phyloP scores from a whole-genome alignment of 345 rosid genomes.

The Iberis pinnata region DNA sequence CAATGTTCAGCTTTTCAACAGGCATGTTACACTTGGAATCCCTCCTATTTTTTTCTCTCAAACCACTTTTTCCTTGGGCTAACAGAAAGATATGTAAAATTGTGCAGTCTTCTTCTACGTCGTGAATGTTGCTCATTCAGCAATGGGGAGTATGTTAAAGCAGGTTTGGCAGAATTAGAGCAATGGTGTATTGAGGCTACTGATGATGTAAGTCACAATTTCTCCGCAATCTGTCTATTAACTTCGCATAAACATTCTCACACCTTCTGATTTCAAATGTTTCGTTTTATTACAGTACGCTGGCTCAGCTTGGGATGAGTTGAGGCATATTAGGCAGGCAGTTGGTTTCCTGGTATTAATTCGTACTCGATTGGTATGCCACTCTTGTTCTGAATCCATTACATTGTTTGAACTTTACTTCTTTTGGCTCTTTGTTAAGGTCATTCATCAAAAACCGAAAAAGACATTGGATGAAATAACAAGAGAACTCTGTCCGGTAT shows the following conservation, averaged over 20 bases:
- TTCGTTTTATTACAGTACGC: constrained; percentile 46
- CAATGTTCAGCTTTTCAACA: constrained; percentile 78
- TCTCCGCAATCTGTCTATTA: too few relatives aligned
- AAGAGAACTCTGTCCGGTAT: too few relatives aligned
- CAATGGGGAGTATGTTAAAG: constrained; percentile 77
- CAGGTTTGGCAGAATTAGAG: constrained; percentile 74
- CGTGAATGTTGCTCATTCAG: constrained; percentile 91
- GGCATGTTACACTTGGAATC: too few relatives aligned
- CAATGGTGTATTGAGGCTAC: constrained; percentile 68
- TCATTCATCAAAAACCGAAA: too few relatives aligned
- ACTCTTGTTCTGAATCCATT: too few relatives aligned
- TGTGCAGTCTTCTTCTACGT: constrained; percentile 83
- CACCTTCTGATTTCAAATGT: too few relatives aligned
- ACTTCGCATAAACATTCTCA: too few relatives aligned
- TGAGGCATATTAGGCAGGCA: constrained; percentile 83
- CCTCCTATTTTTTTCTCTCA: too few relatives aligned
- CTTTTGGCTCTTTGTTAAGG: neutral
- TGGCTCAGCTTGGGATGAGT: constrained; percentile 84
- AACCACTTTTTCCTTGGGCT: too few relatives aligned
- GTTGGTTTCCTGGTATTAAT: constrained; percentile 69
- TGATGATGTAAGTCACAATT: constrained; percentile 76
- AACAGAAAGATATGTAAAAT: too few relatives aligned
- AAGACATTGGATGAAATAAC: too few relatives aligned
- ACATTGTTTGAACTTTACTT: neutral
- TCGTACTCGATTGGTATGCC: too few relatives aligned